phyloP scores from a whole-genome alignment of 768 basidiomycete species.

The Lyophyllum semitale region DNA sequence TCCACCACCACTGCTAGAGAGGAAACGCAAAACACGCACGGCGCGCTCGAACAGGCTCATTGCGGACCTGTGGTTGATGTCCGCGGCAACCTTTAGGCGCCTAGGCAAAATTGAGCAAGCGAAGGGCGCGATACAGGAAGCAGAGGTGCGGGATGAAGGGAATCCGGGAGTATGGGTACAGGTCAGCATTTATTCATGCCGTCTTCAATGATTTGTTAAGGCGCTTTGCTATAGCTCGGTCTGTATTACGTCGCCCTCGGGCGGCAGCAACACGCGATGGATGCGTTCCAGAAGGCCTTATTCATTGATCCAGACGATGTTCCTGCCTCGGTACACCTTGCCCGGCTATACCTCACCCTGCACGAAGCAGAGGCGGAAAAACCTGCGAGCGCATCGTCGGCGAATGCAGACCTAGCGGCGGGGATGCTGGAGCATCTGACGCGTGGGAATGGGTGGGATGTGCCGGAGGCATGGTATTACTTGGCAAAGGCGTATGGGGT shows the following conservation, averaged over 20 bases:
- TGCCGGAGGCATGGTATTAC: constrained; percentile 94
- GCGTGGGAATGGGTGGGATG: constrained; percentile 83
- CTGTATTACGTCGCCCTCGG: constrained; percentile 67
- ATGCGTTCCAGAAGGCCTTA: constrained; percentile 86
- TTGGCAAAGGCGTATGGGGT: constrained; percentile 79
- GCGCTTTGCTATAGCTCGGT: constrained; percentile 55
- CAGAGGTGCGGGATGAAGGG: constrained; percentile 83
- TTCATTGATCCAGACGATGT: constrained; percentile 82
- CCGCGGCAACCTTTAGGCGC: constrained; percentile 90
- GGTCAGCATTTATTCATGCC: constrained; percentile 48
- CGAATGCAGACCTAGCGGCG: constrained; percentile 76
- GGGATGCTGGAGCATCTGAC: constrained; percentile 78
- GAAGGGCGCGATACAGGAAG: constrained; percentile 90
- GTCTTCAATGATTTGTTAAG: neutral
- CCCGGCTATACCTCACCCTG: constrained; percentile 63
- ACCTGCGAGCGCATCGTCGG: constrained; percentile 18
- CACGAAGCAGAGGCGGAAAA: constrained; percentile 26
- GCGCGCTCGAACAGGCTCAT: constrained; percentile 69
- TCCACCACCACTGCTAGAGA: constrained; percentile 29
- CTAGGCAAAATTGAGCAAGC: constrained; percentile 89
- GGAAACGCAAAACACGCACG: constrained; percentile 42
- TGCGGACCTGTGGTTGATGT: constrained; percentile 91
- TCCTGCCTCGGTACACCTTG: constrained; percentile 75
- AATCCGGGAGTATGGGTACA: constrained; percentile 95
- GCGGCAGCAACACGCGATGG: constrained; percentile 62